Evolutionary conservation across 2,329 filamentous ascomycete species (phyloP).

Genomic region (Aspergillus ustus): DNA sequence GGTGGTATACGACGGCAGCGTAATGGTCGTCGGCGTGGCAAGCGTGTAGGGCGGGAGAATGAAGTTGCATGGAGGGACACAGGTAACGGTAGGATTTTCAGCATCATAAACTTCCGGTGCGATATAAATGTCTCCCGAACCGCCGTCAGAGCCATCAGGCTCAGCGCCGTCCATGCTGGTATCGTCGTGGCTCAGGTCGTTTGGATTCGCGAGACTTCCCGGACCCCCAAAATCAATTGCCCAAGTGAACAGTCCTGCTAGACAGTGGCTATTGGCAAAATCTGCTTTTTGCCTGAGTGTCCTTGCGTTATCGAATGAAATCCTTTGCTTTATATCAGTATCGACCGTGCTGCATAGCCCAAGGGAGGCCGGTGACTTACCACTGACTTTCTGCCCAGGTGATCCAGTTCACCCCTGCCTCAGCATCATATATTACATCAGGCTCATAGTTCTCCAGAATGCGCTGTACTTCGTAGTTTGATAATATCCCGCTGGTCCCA

Average conservation of each 20-base stretch:
- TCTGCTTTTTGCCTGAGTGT: conserved; percentile 22
- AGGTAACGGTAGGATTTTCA: background rate
- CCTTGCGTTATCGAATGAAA: conserved; percentile 22
- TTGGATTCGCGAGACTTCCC: conserved; percentile 15
- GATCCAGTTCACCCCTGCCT: conserved; percentile 21
- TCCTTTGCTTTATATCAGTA: conserved; percentile 8
- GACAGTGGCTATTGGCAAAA: conserved; percentile 19
- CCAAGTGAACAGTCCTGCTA: conserved; percentile 19
- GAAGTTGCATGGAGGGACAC: conserved; percentile 2
- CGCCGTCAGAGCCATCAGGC: background rate
- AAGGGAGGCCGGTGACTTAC: background rate
- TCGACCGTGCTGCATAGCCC: background rate
- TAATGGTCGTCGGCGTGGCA: background rate
- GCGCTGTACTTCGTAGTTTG: conserved; percentile 2
- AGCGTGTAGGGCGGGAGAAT: conserved; percentile 3
- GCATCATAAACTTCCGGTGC: conserved; percentile 3
- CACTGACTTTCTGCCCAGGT: conserved; percentile 20
- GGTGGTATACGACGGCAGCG: conserved; percentile 1
- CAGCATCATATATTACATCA: conserved; percentile 7
- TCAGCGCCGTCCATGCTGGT: conserved; percentile 1
- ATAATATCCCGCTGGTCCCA: background rate
- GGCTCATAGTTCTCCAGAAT: background rate
- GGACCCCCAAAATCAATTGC: conserved; percentile 18
- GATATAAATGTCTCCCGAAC: background rate
- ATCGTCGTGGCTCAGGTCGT: conserved; percentile 3